Evolutionary conservation across 2,329 filamentous ascomycete species (phyloP).

Genomic region (Zalaria obscura): DNA sequence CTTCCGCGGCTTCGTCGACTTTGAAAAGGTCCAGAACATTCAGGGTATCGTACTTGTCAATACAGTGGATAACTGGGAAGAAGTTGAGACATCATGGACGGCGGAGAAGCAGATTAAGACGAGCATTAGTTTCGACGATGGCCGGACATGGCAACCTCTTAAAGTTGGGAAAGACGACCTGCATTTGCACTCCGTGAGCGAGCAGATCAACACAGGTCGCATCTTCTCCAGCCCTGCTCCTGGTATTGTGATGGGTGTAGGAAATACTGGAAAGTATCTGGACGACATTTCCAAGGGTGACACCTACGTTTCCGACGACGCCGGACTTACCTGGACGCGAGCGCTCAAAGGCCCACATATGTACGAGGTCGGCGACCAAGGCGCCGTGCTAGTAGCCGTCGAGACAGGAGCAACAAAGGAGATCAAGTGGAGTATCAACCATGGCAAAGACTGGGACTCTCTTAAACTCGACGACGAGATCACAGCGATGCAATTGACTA

Average conservation of each 20-base stretch:
- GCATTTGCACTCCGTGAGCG: conserved; percentile 85
- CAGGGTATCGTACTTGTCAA: conserved; percentile 90
- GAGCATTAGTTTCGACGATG: conserved; percentile 89
- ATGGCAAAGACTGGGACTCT: conserved; percentile 71
- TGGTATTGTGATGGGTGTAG: conserved; percentile 84
- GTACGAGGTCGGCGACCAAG: conserved; percentile 92
- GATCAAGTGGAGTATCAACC: conserved; percentile 71
- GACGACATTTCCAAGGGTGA: conserved; percentile 58
- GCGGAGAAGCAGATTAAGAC: conserved; percentile 57
- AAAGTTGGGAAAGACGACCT: conserved; percentile 47
- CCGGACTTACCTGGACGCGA: conserved; percentile 70
- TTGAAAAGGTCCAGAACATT: conserved; percentile 83
- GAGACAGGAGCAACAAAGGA: conserved; percentile 51
- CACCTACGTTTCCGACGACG: conserved; percentile 82
- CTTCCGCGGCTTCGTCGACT: conserved; percentile 64
- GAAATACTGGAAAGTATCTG: conserved; percentile 70
- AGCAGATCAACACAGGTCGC: conserved; percentile 65
- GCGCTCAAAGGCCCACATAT: conserved; percentile 72
- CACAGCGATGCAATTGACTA: conserved; percentile 61
- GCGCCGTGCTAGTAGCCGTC: conserved; percentile 74
- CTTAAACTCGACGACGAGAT: conserved; percentile 58
- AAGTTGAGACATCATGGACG: conserved; percentile 41
- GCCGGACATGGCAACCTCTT: conserved; percentile 65
- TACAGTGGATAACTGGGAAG: conserved; percentile 71
- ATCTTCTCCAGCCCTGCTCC: conserved; percentile 91